A percentile compares a stretch with the other conserved stretches of the same genome.
Evolutionary conservation across 805 yeast species (phyloP).

Genomic region (Saccharomycopsis sp.): DNA sequence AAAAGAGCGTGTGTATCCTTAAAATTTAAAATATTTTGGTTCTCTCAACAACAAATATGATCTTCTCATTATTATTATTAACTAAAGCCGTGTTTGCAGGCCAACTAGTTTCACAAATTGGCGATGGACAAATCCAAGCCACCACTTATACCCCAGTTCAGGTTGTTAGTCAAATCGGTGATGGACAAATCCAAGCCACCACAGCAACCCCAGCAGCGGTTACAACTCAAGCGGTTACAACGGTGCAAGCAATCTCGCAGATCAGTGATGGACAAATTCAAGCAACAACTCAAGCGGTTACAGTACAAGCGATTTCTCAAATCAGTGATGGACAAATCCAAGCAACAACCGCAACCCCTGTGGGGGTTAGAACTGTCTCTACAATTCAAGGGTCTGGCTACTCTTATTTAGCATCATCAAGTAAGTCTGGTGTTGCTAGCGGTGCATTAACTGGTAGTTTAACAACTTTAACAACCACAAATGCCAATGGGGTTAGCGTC

Average conservation of each 20-base stretch:
- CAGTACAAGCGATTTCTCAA: constrained; percentile 26
- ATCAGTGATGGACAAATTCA: constrained; percentile 29
- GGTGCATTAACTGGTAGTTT: constrained; percentile 19
- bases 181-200: constrained; percentile 34
- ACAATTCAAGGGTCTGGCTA: constrained; percentile 9
- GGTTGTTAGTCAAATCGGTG: constrained; percentile 33
- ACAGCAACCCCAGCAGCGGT: constrained; percentile 24
- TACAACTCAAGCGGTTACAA: constrained; percentile 25
- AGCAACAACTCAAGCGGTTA: constrained; percentile 25
- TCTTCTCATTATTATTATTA: too few species aligned
- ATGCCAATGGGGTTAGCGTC: constrained; percentile 22
- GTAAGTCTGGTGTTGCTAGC: neutral
- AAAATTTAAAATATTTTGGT: too few species aligned
- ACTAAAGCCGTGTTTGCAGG: neutral
- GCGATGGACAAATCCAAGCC: constrained; percentile 10
- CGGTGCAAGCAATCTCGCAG: constrained; percentile 25
- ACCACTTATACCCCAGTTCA: constrained; percentile 21
- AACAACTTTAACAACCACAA: constrained; percentile 17
- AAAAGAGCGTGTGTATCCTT: too few species aligned
- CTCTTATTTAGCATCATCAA: neutral
- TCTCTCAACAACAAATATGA: too few species aligned
- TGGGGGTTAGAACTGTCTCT: constrained; percentile 10
- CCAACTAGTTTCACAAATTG: constrained; percentile 1
- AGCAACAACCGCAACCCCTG: constrained; percentile 25
- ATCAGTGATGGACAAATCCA: constrained; percentile 28